Base-by-base conservation (phyloP, 75 land plant genomes). In the Isoetes taiwanensis region DNA sequence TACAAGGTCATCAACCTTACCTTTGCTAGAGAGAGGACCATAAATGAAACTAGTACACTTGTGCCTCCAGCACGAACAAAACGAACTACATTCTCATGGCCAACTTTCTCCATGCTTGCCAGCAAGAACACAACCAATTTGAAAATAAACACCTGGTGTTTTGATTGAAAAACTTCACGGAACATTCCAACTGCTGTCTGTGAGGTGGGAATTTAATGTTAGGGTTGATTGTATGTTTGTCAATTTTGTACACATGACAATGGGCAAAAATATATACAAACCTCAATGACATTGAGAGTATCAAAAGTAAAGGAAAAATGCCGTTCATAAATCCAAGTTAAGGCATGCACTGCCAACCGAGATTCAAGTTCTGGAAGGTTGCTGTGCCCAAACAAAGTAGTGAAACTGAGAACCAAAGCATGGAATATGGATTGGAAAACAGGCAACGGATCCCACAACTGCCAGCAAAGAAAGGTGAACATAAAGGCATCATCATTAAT, bases 371-470 rank as follows among this genome's bases (percentile, higher is more conserved):
- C 75, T 30, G 78, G 78, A 5, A 72, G 31, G 27, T 66, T 65
- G 53, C 66, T 75, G 58, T 72, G 64, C 28, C 76, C 75, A 61
- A 71, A 72, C 14, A 75, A 66, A 11, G 78, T 74, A 20, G 78
- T 75, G 35, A 75, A 71, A 35, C 70, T 75, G 54, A 75, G 34
- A 9, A 75, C 59, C 70, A 75, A 65, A 28, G 78, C 59, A 27
- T 75, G 78, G 38, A 75, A 69, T 24, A 75, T 75, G 26, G 78
- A 58, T 57, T 75, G 76, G 39, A 75, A 75, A 10, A 74, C 35
- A 11, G 75, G 57, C 34, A 75, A 25, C 14, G 70, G 75, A 61
- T 66, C 69, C 30, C 50, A 31, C 16, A 75, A 54, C 75, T 75
- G 78, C 52, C 17, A 33, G 14, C 14, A 10, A 10, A 10, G 14